Evolutionary conservation across 75 land plant species (phyloP).

Genomic region (Azolla pinnata): DNA sequence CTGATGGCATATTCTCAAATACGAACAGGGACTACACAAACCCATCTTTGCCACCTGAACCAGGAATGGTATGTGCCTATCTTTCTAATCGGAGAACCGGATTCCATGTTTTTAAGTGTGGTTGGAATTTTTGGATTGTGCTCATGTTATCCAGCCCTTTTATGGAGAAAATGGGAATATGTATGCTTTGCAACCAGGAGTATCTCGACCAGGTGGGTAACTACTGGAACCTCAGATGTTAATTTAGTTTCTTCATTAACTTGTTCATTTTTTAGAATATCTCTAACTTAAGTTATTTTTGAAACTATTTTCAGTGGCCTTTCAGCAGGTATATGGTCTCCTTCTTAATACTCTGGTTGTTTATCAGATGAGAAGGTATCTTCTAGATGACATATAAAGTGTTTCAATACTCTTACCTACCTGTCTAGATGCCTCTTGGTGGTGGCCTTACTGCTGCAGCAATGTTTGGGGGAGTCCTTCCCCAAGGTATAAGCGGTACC

Average conservation of each 20-base stretch:
- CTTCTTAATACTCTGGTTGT: too few relatives aligned
- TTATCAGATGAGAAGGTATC: too few relatives aligned
- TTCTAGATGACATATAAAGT: too few relatives aligned
- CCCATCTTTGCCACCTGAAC: slow-evolving; percentile 69
- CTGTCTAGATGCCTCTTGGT: slow-evolving; percentile 48
- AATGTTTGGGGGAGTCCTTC: slow-evolving; percentile 86
- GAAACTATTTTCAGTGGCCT: slow-evolving; percentile 1
- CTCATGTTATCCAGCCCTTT: slow-evolving; percentile 33
- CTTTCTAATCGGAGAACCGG: slow-evolving; percentile 1
- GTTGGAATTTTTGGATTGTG: too few relatives aligned
- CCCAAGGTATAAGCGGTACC: slow-evolving; percentile 87
- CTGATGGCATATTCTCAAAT: background rate
- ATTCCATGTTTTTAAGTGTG: background rate
- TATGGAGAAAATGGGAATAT: slow-evolving; percentile 68
- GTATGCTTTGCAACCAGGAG: slow-evolving; percentile 43
- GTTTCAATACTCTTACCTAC: background rate
- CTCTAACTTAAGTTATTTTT: background rate
- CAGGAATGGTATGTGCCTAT: slow-evolving; percentile 23
- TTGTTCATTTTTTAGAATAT: background rate
- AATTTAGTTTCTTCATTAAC: background rate
- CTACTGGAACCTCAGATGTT: too few relatives aligned
- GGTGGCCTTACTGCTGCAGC: slow-evolving; percentile 75
- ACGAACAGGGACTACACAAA: slow-evolving; percentile 79
- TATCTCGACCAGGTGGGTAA: slow-evolving; percentile 37
- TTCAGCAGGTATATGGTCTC: slow-evolving; percentile 1